Evolutionary conservation across 331 rosid species (phyloP).

Genomic region (Erythrophleum ivorense): DNA sequence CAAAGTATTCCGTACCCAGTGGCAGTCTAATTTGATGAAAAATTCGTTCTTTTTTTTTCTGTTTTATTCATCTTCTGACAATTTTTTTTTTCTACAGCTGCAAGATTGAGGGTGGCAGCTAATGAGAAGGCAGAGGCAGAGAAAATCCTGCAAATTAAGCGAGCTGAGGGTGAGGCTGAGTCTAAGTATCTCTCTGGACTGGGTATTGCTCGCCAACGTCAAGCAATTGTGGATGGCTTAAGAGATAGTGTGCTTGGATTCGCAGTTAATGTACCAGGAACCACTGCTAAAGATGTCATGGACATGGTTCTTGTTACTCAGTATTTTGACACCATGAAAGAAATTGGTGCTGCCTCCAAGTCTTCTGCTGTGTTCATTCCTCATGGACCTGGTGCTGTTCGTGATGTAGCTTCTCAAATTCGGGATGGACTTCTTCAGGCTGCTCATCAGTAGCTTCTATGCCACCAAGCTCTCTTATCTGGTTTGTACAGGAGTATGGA

Average conservation of each 20-base stretch:
- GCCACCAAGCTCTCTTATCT: slow-evolving; percentile 1
- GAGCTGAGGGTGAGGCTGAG: slow-evolving; percentile 94
- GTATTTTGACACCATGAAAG: slow-evolving; percentile 95
- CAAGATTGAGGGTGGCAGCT: slow-evolving; percentile 85
- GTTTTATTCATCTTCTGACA: no score
- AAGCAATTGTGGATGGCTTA: slow-evolving; percentile 88
- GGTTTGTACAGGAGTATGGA: slow-evolving; percentile 18
- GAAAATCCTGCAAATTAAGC: slow-evolving; percentile 82
- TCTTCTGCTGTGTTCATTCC: slow-evolving; percentile 92
- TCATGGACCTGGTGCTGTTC: slow-evolving; percentile 90
- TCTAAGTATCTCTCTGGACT: slow-evolving; percentile 82
- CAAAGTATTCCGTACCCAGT: not conserved
- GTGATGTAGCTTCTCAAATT: slow-evolving; percentile 79
- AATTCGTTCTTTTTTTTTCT: not conserved
- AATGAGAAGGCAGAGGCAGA: slow-evolving; percentile 94
- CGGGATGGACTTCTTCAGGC: slow-evolving; percentile 91
- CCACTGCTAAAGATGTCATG: slow-evolving; percentile 88
- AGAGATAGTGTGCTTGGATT: slow-evolving; percentile 88
- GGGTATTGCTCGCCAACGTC: slow-evolving; percentile 92
- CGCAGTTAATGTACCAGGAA: slow-evolving; percentile 85
- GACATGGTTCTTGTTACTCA: slow-evolving; percentile 96
- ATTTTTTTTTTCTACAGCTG: slow-evolving; percentile 58
- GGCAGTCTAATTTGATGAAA: not conserved
- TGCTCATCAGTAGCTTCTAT: slow-evolving; percentile 41
- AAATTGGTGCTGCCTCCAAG: slow-evolving; percentile 86